phyloP scores from a whole-genome alignment of 441 rosid species.

The Arabidopsis hybrid region DNA sequence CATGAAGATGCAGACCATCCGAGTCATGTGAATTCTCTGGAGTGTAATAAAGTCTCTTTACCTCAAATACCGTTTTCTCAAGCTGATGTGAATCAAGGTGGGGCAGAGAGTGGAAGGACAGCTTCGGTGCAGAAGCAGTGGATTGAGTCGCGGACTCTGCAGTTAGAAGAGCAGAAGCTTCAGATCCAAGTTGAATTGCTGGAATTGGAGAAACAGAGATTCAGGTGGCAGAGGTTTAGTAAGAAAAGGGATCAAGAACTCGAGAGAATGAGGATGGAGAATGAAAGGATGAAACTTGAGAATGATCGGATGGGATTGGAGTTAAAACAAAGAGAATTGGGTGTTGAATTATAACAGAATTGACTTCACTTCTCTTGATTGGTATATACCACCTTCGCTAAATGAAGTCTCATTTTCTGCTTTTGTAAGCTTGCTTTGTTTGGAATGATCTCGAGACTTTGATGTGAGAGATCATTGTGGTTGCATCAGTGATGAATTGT shows the following conservation, averaged over 20 bases:
- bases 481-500: background rate
- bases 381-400: conserved; percentile 20
- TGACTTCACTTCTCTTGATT: conserved; percentile 6
- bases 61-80: conserved; percentile 51
- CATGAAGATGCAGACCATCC: conserved; percentile 61
- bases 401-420: background rate
- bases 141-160: conserved; percentile 72
- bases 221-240: conserved; percentile 90
- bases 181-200: conserved; percentile 74
- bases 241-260: conserved; percentile 80
- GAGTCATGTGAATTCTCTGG: conserved; percentile 51
- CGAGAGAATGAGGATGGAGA: conserved; percentile 76
- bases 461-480: conserved; percentile 38
- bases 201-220: conserved; percentile 81
- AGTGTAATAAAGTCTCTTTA: conserved; percentile 52
- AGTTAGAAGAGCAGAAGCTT: conserved; percentile 77
- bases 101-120: conserved; percentile 51
- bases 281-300: conserved; percentile 91
- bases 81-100: conserved; percentile 58
- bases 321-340: conserved; percentile 71
- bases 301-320: conserved; percentile 77
- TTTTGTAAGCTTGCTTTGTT: conserved; percentile 22
- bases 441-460: conserved; percentile 33
- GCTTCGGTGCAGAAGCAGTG: conserved; percentile 62
- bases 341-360: conserved; percentile 39